Conservation (phyloP, 257 asterid genomes). For the Solanum appendiculatum region DNA sequence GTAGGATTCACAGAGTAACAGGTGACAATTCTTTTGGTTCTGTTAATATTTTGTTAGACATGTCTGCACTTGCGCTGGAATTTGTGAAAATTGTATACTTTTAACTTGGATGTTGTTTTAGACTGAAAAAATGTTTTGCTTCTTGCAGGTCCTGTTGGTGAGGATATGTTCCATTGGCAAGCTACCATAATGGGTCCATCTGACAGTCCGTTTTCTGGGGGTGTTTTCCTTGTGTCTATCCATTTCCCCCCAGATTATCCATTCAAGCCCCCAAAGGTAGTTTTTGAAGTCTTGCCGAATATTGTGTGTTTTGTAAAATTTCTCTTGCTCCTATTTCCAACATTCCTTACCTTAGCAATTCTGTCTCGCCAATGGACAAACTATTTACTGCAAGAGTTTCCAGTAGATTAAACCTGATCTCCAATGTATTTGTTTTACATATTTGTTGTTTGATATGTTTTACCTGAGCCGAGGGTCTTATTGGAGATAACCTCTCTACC, state of each 20-base stretch:
- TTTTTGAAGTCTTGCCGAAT: not conserved
- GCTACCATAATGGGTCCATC: constrained; percentile 83
- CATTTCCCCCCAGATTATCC: constrained; percentile 83
- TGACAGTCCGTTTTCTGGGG: constrained; percentile 77
- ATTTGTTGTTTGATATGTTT: not conserved
- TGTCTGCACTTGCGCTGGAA: not conserved
- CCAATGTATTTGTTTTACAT: not conserved
- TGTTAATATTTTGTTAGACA: not conserved
- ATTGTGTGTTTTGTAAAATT: not conserved
- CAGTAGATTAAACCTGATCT: not conserved
- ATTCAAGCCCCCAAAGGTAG: constrained; percentile 80
- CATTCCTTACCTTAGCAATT: not conserved
- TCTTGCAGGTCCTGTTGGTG: constrained; percentile 60
- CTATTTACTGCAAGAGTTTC: not conserved
- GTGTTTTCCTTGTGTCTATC: constrained; percentile 53
- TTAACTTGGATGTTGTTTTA: not conserved
- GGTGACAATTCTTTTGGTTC: not conserved
- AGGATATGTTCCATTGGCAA: constrained; percentile 76
- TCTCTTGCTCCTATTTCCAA: not conserved
- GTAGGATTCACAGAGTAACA: not conserved
- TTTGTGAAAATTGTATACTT: not conserved
- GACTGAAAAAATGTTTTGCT: not conserved
- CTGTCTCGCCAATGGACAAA: not conserved
- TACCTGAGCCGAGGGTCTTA: not conserved
- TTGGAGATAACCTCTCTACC: not conserved